Evolutionary conservation across 129 eudicot species (phyloP).

Genomic region (Calendula officinalis): DNA sequence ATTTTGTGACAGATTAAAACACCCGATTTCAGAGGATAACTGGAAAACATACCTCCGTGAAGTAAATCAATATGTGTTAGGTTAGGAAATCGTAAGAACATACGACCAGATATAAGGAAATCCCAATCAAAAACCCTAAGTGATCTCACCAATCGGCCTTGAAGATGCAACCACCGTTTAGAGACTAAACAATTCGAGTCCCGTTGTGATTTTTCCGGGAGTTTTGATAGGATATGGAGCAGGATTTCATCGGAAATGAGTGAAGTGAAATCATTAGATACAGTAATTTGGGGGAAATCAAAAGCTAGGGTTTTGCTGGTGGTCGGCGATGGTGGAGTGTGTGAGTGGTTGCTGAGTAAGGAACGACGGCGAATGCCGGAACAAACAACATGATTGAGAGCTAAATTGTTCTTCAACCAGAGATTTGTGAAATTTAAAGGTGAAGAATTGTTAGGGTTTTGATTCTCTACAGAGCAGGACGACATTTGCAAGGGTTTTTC

Average conservation of each 20-base stretch:
- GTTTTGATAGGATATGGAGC: constrained; percentile 48
- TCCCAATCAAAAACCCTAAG: constrained; percentile 66
- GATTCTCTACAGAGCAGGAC: constrained; percentile 36
- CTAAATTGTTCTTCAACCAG: constrained; percentile 48
- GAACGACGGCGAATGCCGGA: constrained; percentile 41
- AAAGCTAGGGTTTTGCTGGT: constrained; percentile 38
- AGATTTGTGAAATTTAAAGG: constrained; percentile 10
- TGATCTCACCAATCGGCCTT: constrained; percentile 61
- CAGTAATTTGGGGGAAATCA: constrained; percentile 26
- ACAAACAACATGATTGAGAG: constrained; percentile 44
- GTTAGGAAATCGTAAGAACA: constrained; percentile 65
- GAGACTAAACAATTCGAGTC: constrained; percentile 58
- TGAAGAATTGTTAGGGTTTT: constrained; percentile 33
- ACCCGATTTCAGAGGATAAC: constrained; percentile 14
- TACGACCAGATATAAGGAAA: constrained; percentile 55
- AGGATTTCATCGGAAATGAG: constrained; percentile 61
- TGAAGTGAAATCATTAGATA: constrained; percentile 45
- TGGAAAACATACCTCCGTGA: constrained; percentile 42
- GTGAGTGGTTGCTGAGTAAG: constrained; percentile 21
- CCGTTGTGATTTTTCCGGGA: constrained; percentile 39
- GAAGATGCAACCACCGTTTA: constrained; percentile 68
- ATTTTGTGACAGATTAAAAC: constrained; percentile 33
- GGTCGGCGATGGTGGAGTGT: constrained; percentile 4
- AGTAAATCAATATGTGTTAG: constrained; percentile 57
- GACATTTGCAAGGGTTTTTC: constrained; percentile 32